A percentile compares a stretch with the other conserved stretches of the same genome.
Conservation (phyloP, 2,329 filamentous ascomycete genomes). For the Leptographium wingfieldii region DNA sequence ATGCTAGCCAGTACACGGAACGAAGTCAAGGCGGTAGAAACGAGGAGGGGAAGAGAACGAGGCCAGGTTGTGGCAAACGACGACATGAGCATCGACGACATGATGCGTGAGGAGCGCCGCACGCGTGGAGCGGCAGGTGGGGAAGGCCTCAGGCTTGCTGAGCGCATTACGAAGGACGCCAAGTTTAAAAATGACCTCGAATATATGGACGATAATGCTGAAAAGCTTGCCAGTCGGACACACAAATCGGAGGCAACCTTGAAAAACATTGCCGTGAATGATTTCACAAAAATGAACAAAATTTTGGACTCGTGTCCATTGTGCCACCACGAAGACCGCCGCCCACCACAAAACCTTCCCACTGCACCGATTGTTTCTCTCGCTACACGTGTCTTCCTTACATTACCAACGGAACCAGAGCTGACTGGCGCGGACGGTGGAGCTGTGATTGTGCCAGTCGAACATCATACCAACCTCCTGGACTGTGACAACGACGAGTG, state of each 20-base stretch:
- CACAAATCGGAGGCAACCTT: conserved; percentile 81
- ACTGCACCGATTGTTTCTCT: conserved; percentile 77
- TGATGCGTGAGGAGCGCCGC: conserved; percentile 87
- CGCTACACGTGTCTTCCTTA: conserved; percentile 75
- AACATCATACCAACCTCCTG: conserved; percentile 80
- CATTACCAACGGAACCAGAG: conserved; percentile 80
- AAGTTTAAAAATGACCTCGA: conserved; percentile 90
- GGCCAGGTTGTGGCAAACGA: conserved; percentile 83
- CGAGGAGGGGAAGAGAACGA: conserved; percentile 70
- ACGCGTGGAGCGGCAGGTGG: conserved; percentile 67
- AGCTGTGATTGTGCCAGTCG: conserved; percentile 77
- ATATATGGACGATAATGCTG: conserved; percentile 94
- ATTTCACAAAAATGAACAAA: conserved; percentile 80
- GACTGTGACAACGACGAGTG: conserved; percentile 98
- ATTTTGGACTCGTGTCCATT: conserved; percentile 81
- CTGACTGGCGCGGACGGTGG: conserved; percentile 58
- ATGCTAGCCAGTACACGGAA: conserved; percentile 62
- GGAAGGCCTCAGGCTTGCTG: conserved; percentile 71
- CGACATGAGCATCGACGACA: conserved; percentile 92
- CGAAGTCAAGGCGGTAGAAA: conserved; percentile 69
- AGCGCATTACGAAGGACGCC: conserved; percentile 84
- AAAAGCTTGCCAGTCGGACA: conserved; percentile 74
- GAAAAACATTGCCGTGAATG: conserved; percentile 72
- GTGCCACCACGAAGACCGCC: conserved; percentile 78
- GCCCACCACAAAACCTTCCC: conserved; percentile 51